Evolutionary conservation across 1,139 yeast genomes (phyloP), one percentile per base, ranked within the genome.

Genomic region (Geotrichum restrictum): DNA sequence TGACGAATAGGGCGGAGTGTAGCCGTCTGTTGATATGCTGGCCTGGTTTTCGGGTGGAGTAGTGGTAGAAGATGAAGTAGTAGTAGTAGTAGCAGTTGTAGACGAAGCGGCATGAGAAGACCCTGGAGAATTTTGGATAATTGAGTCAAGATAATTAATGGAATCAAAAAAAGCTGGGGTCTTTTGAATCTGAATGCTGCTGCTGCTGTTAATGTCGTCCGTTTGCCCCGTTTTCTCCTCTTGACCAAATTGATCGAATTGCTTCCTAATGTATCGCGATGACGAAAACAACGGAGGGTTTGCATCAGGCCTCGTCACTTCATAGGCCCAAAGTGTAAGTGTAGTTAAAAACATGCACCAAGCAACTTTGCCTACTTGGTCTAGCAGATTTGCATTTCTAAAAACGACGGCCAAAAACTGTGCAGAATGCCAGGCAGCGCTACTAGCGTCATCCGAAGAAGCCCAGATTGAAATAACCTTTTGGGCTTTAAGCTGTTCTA

Each of bases 381-480:
- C 59, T 3, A 63, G 57, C 14, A 62, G 47, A 2, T 57, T 49
- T 24, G 58, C 59, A 39, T 60, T 61, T 40, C 54, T 54, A 22
- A 62, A 55, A 3, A 64, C 52, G 16, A 58, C 55, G 8, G 60
- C 56, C 50, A 64, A 52, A 36, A 62, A 64, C 49, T 63, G 64
- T 33, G 60, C 62, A 22, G 66, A 62, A 38, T 64, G 62, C 67
- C 66, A 64, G 2, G 62, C 60, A 1, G 67, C 67, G 55, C 62
- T 55, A 16, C 60, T 56, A 11, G 64, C 64, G 29, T 64, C 66
- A 7, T 60, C 59, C 1, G 65, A 60, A 2, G 57, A 49, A 5
- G 63, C 60, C 67, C 67, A 64, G 16, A 34, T 41, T n/a, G 46
- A 51, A n/a, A 51, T 41, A 3, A 45, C 54, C 38, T 51, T 51